Evolutionary conservation across 306 rosid genomes (phyloP).

Genomic region (Leucaena leucocephala): DNA sequence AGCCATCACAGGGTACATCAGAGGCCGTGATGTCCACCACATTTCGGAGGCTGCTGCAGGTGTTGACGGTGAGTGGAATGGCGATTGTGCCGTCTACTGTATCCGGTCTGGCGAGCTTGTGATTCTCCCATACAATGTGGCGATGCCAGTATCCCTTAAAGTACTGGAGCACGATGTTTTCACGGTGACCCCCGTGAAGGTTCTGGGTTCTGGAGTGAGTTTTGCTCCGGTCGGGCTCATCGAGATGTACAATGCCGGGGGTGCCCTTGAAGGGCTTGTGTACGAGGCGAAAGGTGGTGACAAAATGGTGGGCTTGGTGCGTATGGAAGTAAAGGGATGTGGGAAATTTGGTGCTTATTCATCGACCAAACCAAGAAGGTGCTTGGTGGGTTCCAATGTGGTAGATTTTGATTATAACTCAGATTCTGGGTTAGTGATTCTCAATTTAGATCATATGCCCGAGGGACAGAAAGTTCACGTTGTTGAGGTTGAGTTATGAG

Average conservation of each 20-base stretch:
- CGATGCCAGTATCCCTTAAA: constrained; percentile 70
- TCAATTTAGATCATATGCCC: constrained; percentile 64
- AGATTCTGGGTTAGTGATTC: constrained; percentile 58
- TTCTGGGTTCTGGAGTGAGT: constrained; percentile 46
- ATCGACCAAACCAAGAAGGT: constrained; percentile 61
- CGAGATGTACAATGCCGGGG: constrained; percentile 84
- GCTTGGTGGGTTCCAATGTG: constrained; percentile 44
- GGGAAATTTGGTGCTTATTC: constrained; percentile 82
- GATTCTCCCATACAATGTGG: constrained; percentile 64
- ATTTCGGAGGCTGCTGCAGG: constrained; percentile 49
- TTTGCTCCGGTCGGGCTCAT: constrained; percentile 82
- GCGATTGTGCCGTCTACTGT: constrained; percentile 66
- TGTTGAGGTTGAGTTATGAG: constrained; percentile 62
- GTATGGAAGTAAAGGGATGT: constrained; percentile 74
- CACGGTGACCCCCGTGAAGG: constrained; percentile 73
- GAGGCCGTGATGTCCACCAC: constrained; percentile 75
- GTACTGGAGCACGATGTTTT: constrained; percentile 77
- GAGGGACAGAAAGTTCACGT: constrained; percentile 50
- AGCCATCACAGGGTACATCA: constrained; percentile 57
- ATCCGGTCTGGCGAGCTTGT: constrained; percentile 50
- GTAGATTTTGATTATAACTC: constrained; percentile 55
- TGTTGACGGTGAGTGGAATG: constrained; percentile 52
- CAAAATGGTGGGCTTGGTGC: constrained; percentile 48
- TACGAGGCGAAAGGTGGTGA: constrained; percentile 41
- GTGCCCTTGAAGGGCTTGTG: constrained; percentile 67